A percentile compares a stretch with the other conserved stretches of the same genome.
phyloP scores from a whole-genome alignment of 2,329 filamentous ascomycete genomes.

The Westerdykella ornata region DNA sequence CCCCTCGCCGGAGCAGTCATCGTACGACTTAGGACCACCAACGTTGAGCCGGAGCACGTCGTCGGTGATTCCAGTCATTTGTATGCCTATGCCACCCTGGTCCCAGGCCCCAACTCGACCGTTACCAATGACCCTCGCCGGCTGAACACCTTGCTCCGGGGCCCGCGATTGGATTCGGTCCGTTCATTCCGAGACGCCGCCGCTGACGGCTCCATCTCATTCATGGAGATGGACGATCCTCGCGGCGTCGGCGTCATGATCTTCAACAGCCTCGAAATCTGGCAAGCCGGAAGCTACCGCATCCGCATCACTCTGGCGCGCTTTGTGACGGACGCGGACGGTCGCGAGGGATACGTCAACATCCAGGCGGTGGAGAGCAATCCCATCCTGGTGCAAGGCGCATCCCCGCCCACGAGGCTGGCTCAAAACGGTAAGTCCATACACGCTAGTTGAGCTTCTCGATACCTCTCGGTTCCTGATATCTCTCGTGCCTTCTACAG shows the following conservation, averaged over 20 bases:
- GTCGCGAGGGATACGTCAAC: slow-evolving; percentile 9
- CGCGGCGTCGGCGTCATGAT: slow-evolving; percentile 35
- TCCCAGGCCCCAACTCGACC: slow-evolving; percentile 24
- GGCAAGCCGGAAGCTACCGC: slow-evolving; percentile 32
- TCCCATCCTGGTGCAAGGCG: slow-evolving; percentile 26
- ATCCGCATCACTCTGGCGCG: slow-evolving; percentile 36
- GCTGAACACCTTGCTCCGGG: slow-evolving; percentile 26
- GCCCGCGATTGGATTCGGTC: slow-evolving; percentile 30
- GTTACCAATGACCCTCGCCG: slow-evolving; percentile 23
- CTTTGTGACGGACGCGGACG: slow-evolving; percentile 21
- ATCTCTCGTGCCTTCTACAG: slow-evolving; percentile 17
- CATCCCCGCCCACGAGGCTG: slow-evolving; percentile 12
- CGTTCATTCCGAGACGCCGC: slow-evolving; percentile 34
- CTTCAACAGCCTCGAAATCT: slow-evolving; percentile 33
- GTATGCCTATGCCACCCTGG: slow-evolving; percentile 28
- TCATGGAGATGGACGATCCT: slow-evolving; percentile 32
- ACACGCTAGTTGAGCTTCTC: slow-evolving; percentile 15
- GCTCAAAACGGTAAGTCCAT: slow-evolving; percentile 31
- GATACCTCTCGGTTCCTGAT: slow-evolving; percentile 25
- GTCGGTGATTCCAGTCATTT: slow-evolving; percentile 27
- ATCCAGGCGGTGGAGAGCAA: slow-evolving; percentile 33
- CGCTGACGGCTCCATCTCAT: slow-evolving; percentile 31
- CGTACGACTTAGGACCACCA: slow-evolving; percentile 29
- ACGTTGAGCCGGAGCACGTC: slow-evolving; percentile 28
- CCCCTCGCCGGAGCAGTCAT: slow-evolving; percentile 27